Conservation (phyloP, 768 basidiomycete genomes). For the Auriscalpium vulgare region DNA sequence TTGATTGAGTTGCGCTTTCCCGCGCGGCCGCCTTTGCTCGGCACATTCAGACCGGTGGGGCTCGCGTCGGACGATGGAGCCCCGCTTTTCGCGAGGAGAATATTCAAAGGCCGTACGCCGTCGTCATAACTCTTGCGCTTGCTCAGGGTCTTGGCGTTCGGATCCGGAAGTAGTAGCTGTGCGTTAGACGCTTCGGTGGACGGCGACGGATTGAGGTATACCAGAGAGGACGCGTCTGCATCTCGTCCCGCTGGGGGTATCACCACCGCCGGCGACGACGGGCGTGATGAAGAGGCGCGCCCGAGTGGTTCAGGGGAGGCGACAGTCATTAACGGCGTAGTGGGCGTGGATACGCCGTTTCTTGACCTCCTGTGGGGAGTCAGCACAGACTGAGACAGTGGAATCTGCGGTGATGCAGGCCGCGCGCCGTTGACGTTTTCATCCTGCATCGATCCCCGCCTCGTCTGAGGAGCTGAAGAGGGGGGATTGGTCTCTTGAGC, state of each 20-base stretch:
- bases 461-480: not conserved
- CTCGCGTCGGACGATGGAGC: slow-evolving; percentile 8
- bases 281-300: not conserved
- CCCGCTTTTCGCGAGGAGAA: slow-evolving; percentile 21
- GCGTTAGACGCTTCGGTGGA: not conserved
- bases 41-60: slow-evolving; percentile 18
- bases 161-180: slow-evolving; percentile 13
- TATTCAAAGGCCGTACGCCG: slow-evolving; percentile 32
- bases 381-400: not conserved
- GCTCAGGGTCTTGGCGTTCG: slow-evolving; percentile 20
- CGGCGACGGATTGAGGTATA: slow-evolving; percentile 5
- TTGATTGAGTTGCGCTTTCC: slow-evolving; percentile 50
- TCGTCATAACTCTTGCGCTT: slow-evolving; percentile 35
- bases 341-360: not conserved
- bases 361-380: not conserved
- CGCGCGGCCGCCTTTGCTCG: slow-evolving; percentile 24
- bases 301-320: not conserved
- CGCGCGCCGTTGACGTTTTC: too few species aligned
- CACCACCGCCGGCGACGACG: not conserved
- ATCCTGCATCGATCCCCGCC: not conserved
- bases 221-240: not conserved
- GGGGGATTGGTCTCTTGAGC: not conserved
- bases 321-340: not conserved
- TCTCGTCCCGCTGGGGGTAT: not conserved
- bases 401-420: too few species aligned